A percentile compares a stretch with the other conserved stretches of the same genome.
Conservation (phyloP, 148 eudicot species). For the Rhododendron vialii region DNA sequence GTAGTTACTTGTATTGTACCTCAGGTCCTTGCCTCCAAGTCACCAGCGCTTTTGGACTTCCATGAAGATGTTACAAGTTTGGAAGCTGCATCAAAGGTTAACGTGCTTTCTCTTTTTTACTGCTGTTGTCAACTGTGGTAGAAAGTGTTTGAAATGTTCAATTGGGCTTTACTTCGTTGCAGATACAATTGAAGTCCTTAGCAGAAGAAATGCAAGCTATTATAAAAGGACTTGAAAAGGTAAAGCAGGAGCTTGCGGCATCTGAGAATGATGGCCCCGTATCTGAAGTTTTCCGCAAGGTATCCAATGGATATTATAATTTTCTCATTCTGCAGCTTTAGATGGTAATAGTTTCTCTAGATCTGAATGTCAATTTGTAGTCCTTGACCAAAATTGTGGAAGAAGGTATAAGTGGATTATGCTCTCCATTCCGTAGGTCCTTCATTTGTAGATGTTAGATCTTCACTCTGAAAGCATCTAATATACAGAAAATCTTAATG, state of each 20-base stretch:
- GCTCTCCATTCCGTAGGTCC: neutral
- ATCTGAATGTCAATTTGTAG: neutral
- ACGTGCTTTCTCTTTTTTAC: constrained; percentile 8
- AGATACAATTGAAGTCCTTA: constrained; percentile 95
- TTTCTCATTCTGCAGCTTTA: constrained; percentile 4
- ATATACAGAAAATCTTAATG: neutral
- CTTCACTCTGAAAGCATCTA: neutral
- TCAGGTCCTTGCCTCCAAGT: constrained; percentile 68
- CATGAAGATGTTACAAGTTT: constrained; percentile 69
- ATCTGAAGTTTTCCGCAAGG: constrained; percentile 79
- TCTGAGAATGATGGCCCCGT: constrained; percentile 95
- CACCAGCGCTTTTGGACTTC: constrained; percentile 69
- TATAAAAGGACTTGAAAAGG: constrained; percentile 83
- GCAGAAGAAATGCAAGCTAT: constrained; percentile 99
- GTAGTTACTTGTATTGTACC: neutral
- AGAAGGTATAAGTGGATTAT: constrained; percentile 1
- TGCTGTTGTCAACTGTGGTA: neutral
- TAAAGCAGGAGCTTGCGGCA: constrained; percentile 75
- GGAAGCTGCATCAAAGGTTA: constrained; percentile 88
- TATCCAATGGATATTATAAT: constrained; percentile 14
- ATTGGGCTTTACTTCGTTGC: constrained; percentile 21
- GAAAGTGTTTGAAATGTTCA: neutral
- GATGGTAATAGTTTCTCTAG: neutral
- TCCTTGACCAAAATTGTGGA: neutral
- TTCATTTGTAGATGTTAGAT: neutral